These are phyloP conservation scores for Calocybe gangraenosa DNA, from an alignment of 768 basidiomycete genomes.

Conservation along the genomic window DNA sequence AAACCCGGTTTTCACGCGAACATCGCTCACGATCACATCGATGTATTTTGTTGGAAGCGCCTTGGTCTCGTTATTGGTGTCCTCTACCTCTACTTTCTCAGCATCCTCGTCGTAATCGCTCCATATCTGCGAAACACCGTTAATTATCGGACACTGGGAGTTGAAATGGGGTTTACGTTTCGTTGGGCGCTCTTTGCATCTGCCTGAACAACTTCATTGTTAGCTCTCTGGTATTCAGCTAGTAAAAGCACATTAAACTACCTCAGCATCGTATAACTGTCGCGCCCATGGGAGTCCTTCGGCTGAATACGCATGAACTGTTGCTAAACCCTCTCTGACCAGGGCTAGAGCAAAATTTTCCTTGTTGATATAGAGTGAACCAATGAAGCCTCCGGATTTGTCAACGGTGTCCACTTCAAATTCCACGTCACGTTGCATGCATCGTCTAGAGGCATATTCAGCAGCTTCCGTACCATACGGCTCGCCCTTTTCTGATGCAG, in stretches of 20 bases:
- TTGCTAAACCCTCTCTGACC: conserved; percentile 82
- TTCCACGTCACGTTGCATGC: conserved; percentile 95
- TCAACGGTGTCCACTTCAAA: conserved; percentile 87
- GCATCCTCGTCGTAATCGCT: conserved; percentile 74
- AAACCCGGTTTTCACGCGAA: conserved; percentile 70
- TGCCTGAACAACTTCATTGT: conserved; percentile 34
- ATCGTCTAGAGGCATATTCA: conserved; percentile 73
- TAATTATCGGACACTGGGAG: neutral
- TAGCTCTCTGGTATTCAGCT: conserved; percentile 1
- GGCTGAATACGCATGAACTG: conserved; percentile 84
- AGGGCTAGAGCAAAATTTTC: conserved; percentile 87
- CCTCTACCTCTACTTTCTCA: conserved; percentile 45
- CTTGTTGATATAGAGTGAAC: conserved; percentile 80
- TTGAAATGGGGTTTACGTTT: conserved; percentile 54
- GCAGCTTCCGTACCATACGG: conserved; percentile 82
- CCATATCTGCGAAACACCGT: conserved; percentile 65
- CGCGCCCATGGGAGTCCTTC: conserved; percentile 76
- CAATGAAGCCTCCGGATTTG: conserved; percentile 96
- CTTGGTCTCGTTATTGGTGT: conserved; percentile 40
- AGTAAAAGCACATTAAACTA: conserved; percentile 19
- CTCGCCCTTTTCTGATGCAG: conserved; percentile 77
- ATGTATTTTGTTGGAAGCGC: conserved; percentile 81
- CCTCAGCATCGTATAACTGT: conserved; percentile 84
- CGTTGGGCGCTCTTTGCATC: conserved; percentile 78
- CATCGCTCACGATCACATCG: conserved; percentile 89